phyloP scores from a whole-genome alignment of 805 yeast genomes.

The Saccharomycopsis capsularis region DNA sequence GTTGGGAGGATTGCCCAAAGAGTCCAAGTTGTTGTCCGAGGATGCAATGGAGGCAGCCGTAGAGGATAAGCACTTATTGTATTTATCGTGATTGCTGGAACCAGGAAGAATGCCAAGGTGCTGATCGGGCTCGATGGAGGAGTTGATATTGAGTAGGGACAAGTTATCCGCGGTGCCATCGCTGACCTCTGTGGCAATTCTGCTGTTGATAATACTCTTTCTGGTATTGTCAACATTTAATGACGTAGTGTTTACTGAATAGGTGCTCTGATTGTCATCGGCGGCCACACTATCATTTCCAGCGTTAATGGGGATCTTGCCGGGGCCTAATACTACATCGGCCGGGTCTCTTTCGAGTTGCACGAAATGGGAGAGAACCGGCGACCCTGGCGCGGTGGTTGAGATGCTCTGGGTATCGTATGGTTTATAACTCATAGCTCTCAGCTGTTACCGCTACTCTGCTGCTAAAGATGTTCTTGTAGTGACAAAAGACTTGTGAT shows the following conservation, averaged over 20 bases:
- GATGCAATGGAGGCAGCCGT: slow-evolving; percentile 22
- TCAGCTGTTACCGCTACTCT: not conserved
- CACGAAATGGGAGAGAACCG: not conserved
- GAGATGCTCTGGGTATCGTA: slow-evolving; percentile 2
- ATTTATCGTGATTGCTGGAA: not conserved
- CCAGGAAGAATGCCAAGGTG: not conserved
- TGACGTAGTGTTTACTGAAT: not conserved
- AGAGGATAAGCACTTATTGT: slow-evolving; percentile 13
- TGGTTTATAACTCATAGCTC: not conserved
- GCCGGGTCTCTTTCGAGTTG: not conserved
- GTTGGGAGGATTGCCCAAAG: not conserved
- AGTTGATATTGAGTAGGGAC: slow-evolving; percentile 8
- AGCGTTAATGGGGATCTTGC: not conserved
- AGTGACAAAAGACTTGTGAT: not conserved
- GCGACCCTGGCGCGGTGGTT: slow-evolving; percentile 5
- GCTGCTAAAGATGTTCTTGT: not conserved
- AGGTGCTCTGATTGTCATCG: not conserved
- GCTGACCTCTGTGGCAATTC: not conserved
- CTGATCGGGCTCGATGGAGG: not conserved
- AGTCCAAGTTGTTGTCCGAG: slow-evolving; percentile 9
- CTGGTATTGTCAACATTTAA: not conserved
- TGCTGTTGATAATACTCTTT: not conserved
- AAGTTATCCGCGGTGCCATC: slow-evolving; percentile 1
- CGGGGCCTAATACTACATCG: not conserved
- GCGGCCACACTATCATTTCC: not conserved